A percentile compares a stretch with the other conserved stretches of the same genome.
Conservation (phyloP, 495 filamentous ascomycete species). For the Rhypophila decipiens region DNA sequence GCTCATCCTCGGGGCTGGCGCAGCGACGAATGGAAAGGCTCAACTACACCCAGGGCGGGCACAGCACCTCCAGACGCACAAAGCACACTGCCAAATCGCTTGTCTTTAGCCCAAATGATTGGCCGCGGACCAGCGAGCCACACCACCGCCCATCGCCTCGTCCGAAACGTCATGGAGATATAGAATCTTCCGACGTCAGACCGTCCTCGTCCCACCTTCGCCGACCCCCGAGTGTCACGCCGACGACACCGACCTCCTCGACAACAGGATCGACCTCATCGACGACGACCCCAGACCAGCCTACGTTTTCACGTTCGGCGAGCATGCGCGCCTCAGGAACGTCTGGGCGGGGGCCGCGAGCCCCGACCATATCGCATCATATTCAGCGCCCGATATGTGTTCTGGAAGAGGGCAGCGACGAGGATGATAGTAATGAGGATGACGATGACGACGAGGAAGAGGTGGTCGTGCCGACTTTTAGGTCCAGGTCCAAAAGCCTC, state of each 20-base stretch:
- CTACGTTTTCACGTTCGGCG: constrained; percentile 5
- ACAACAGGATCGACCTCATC: constrained; percentile 5
- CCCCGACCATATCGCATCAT: constrained; percentile 13
- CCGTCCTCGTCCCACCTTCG: constrained; percentile 13
- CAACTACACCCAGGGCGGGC: constrained; percentile 24
- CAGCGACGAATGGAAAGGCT: constrained; percentile 37
- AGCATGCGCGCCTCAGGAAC: constrained; percentile 25
- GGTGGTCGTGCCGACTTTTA: constrained; percentile 10
- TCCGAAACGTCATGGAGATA: constrained; percentile 26
- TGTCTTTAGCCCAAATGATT: constrained; percentile 32
- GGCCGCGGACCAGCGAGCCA: constrained; percentile 28
- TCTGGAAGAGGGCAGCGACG: constrained; percentile 18
- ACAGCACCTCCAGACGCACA: constrained; percentile 26
- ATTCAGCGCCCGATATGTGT: constrained; percentile 22
- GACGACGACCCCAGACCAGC: constrained; percentile 4
- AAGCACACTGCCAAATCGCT: constrained; percentile 28
- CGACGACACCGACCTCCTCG: constrained; percentile 17
- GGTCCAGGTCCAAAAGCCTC: constrained; percentile 21
- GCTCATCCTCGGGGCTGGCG: constrained; percentile 28
- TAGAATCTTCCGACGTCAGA: constrained; percentile 22
- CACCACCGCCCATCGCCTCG: constrained; percentile 37
- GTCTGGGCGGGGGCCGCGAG: constrained; percentile 14
- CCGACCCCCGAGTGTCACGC: constrained; percentile 5
- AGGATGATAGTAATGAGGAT: constrained; percentile 19
- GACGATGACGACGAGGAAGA: constrained; percentile 22